Conservation (phyloP, 1,284 basidiomycete species). For the Melanopsichium pennsylvanicum region DNA sequence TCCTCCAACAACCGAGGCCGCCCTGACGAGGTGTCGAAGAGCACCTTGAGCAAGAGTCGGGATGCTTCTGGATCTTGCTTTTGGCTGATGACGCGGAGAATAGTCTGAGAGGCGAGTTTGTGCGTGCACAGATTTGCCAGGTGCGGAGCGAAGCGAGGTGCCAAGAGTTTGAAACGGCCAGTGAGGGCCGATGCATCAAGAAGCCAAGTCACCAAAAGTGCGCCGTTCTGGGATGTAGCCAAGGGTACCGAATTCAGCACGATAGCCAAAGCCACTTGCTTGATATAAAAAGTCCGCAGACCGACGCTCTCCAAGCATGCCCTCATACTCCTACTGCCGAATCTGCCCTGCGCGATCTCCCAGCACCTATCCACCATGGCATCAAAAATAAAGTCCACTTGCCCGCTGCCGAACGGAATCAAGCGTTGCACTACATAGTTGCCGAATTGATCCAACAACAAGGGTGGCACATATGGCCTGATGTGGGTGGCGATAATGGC, state of each 20-base stretch:
- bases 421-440: constrained; percentile 98
- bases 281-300: constrained; percentile 70
- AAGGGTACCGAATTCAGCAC: constrained; percentile 97
- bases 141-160: constrained; percentile 93
- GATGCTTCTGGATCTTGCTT: constrained; percentile 62
- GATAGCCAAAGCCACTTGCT: constrained; percentile 90
- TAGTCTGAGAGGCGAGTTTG: constrained; percentile 92
- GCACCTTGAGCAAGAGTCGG: constrained; percentile 57
- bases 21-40: constrained; percentile 69
- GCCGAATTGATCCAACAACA: constrained; percentile 93
- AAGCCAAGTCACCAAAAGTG: constrained; percentile 92
- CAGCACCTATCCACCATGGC: constrained; percentile 97
- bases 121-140: constrained; percentile 96
- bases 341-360: constrained; percentile 95
- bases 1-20: constrained; percentile 89
- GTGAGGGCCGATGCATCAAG: constrained; percentile 91
- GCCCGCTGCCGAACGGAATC: constrained; percentile 85
- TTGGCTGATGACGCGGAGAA: constrained; percentile 73
- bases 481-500: constrained; percentile 84
- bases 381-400: constrained; percentile 94
- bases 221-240: constrained; percentile 96
- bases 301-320: constrained; percentile 91
- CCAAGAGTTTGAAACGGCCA: constrained; percentile 88
- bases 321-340: constrained; percentile 95
- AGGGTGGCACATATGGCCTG: constrained; percentile 87